These are phyloP conservation scores for Suillus spraguei DNA, from an alignment of 768 basidiomycete species.

Conservation along the genomic window DNA sequence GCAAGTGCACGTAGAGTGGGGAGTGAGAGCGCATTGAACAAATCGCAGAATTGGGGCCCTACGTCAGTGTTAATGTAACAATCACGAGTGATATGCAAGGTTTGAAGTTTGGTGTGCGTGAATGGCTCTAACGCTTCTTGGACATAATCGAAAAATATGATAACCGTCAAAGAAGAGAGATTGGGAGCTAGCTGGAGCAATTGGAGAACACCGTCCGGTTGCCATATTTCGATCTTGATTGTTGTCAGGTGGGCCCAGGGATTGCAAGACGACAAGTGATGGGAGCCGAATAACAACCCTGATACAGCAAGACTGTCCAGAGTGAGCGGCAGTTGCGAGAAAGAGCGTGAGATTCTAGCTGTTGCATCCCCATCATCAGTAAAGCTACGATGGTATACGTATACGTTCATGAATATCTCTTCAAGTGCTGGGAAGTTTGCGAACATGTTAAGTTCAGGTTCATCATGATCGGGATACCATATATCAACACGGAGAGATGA, in stretches of 20 bases:
- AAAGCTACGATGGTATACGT: accelerated
- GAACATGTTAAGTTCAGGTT: background rate
- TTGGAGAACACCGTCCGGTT: background rate
- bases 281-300: background rate
- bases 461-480: background rate
- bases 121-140: background rate
- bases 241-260: background rate
- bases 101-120: background rate
- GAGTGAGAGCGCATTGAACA: background rate
- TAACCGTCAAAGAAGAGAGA: background rate
- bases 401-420: background rate
- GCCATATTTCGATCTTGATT: background rate
- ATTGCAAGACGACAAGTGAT: background rate
- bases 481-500: background rate
- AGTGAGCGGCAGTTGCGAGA: background rate
- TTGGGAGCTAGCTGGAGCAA: background rate
- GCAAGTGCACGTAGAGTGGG: background rate
- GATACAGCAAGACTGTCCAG: background rate
- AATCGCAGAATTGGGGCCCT: background rate
- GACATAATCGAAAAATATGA: background rate
- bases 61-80: accelerated
- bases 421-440: background rate
- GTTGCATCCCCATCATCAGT: background rate
- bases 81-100: background rate
- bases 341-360: background rate